Evolutionary conservation across 257 asterid species (phyloP).

Genomic region (Scutellaria minor): DNA sequence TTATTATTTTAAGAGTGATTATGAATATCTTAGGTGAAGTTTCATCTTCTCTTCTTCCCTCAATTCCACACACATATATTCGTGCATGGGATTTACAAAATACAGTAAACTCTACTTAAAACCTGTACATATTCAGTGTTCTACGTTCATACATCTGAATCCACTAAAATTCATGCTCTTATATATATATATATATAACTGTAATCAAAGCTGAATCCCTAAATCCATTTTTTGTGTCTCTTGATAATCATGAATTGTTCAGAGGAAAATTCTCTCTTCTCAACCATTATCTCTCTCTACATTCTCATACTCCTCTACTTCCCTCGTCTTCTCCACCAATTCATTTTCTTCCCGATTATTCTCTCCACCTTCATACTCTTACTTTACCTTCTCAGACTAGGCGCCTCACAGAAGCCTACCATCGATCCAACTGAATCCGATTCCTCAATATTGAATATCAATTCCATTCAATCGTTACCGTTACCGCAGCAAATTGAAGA

Average conservation of each 20-base stretch:
- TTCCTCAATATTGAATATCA: slow-evolving; percentile 1
- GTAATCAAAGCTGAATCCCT: background rate
- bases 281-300: slow-evolving; percentile 62
- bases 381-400: slow-evolving; percentile 70
- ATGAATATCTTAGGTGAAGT: too few species aligned
- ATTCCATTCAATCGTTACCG: background rate
- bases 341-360: slow-evolving; percentile 59
- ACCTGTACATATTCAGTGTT: slow-evolving; percentile 34
- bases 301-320: slow-evolving; percentile 61
- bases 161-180: slow-evolving; percentile 13
- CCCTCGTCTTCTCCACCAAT: slow-evolving; percentile 43
- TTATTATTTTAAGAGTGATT: too few species aligned
- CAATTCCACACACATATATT: slow-evolving; percentile 8
- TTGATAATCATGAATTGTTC: background rate
- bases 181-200: background rate
- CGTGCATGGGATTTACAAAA: slow-evolving; percentile 39
- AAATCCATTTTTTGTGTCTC: background rate
- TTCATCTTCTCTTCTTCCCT: background rate
- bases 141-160: slow-evolving; percentile 31
- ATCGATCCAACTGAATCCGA: slow-evolving; percentile 22
- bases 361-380: slow-evolving; percentile 58
- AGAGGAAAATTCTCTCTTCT: slow-evolving; percentile 48
- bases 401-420: slow-evolving; percentile 49
- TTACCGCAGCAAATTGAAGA: slow-evolving; percentile 19
- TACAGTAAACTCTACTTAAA: background rate